These are phyloP conservation scores for Lagenidium sp. DNA, from an alignment of 352 stramenopile species.

Conservation along the genomic window DNA sequence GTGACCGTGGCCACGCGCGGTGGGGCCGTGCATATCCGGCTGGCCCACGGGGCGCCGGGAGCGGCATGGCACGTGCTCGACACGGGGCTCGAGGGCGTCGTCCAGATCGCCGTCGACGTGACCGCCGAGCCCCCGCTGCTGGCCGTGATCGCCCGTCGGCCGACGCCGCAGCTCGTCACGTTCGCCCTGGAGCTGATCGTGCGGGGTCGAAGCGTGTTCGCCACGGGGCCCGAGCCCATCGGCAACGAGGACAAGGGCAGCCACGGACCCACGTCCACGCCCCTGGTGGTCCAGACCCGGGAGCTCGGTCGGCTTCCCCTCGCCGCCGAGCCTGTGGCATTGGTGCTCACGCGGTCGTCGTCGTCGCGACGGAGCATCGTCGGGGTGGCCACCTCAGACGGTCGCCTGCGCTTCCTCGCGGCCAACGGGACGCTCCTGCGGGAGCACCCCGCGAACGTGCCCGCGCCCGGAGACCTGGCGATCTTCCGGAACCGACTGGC, in stretches of 20 bases:
- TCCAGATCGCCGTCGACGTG: conserved; percentile 10
- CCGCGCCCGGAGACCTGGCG: conserved; percentile 14
- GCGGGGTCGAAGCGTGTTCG: not conserved
- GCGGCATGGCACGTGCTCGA: conserved; percentile 15
- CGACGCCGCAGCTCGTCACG: not conserved
- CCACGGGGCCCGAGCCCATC: not conserved
- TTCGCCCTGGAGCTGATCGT: not conserved
- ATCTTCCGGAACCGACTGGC: conserved; percentile 27
- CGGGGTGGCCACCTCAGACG: conserved; percentile 2
- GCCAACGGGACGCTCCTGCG: conserved; percentile 40
- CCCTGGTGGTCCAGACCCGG: not conserved
- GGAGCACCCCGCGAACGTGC: conserved; percentile 15
- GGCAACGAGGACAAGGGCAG: not conserved
- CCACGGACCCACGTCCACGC: not conserved
- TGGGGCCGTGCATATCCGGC: conserved; percentile 23
- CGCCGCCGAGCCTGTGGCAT: conserved; percentile 10
- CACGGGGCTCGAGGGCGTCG: conserved; percentile 15
- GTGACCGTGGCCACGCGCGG: conserved; percentile 18
- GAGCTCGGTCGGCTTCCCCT: not conserved
- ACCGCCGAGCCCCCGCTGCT: conserved; percentile 7
- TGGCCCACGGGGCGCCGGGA: conserved; percentile 6
- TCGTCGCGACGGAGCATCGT: too few species aligned
- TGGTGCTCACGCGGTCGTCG: too few species aligned
- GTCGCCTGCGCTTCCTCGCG: conserved; percentile 17
- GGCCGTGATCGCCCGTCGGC: not conserved